Conservation (phyloP, 768 basidiomycete species). For the Fomitopsis serialis region DNA sequence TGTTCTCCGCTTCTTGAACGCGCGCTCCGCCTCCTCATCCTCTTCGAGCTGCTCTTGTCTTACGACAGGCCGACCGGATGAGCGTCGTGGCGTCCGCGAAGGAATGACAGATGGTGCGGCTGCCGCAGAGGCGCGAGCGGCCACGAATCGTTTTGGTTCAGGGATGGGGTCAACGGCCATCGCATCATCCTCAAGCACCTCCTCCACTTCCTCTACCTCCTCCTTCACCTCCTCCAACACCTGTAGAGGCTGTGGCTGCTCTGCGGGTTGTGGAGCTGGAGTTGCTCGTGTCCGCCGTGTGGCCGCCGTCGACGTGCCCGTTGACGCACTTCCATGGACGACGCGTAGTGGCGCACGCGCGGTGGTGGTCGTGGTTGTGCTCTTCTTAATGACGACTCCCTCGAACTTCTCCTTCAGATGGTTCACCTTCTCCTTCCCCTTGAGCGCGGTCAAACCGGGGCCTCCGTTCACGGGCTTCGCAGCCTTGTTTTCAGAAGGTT, state of each 20-base stretch:
- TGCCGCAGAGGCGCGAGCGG: conserved; percentile 15
- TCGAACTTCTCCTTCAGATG: conserved; percentile 46
- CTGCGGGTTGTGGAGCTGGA: conserved; percentile 21
- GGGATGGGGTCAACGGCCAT: conserved; percentile 36
- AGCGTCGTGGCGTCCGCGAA: conserved; percentile 9
- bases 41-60: conserved; percentile 26
- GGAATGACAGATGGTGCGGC: conserved; percentile 6
- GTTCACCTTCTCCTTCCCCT: conserved; percentile 51
- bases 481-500: conserved; percentile 43
- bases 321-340: conserved; percentile 31
- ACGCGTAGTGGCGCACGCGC: conserved; percentile 53
- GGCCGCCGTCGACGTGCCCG: conserved; percentile 13
- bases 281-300: conserved; percentile 23
- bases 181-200: conserved; percentile 42
- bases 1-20: conserved; percentile 70
- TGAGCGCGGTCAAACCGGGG: conserved; percentile 23
- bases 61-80: conserved; percentile 7
- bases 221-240: conserved; percentile 9
- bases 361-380: conserved; percentile 34
- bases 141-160: conserved; percentile 21
- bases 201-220: conserved; percentile 26
- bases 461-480: conserved; percentile 7
- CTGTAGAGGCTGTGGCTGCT: conserved; percentile 6
- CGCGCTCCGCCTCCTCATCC: conserved; percentile 55
- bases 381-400: conserved; percentile 55